These are phyloP conservation scores for Schizophyllum commune DNA, from an alignment of 1,284 basidiomycete species.

Conservation along the genomic window DNA sequence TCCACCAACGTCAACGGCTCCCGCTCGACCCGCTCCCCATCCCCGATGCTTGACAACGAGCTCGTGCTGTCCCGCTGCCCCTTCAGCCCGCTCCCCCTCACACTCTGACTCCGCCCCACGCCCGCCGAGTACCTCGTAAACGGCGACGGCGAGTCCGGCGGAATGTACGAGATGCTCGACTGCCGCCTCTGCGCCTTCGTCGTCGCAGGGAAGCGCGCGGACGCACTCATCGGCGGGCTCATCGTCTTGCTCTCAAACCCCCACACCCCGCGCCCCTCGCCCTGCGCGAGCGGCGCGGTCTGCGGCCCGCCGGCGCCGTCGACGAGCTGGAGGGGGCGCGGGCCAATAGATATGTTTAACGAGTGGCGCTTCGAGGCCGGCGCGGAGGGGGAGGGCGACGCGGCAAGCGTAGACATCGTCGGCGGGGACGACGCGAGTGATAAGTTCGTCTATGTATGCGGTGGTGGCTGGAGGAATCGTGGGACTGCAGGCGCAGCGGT, in stretches of 20 bases:
- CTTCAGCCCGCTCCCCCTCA: constrained; percentile 11
- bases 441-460: no score
- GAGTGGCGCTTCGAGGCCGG: constrained; percentile 12
- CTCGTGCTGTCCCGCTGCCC: constrained; percentile 10
- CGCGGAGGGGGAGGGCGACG: neutral
- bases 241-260: no score
- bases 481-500: no score
- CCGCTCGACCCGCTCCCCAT: constrained; percentile 17
- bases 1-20: constrained; percentile 53
- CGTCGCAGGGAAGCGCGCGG: no score
- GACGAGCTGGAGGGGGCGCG: constrained; percentile 11
- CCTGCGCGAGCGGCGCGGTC: no score
- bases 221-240: no score
- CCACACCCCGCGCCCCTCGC: no score
- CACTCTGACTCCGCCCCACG: constrained; percentile 8
- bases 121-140: constrained; percentile 11
- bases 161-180: constrained; percentile 58
- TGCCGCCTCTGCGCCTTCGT: constrained; percentile 31
- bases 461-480: no score
- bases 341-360: constrained; percentile 4
- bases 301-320: constrained; percentile 4
- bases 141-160: constrained; percentile 14
- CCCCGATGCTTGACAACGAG: neutral
- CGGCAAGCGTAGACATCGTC: no score
- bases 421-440: no score